A percentile compares a stretch with the other conserved stretches of the same genome.
phyloP scores from a whole-genome alignment of 352 stramenopile genomes.

The Globisporangium radiosum region DNA sequence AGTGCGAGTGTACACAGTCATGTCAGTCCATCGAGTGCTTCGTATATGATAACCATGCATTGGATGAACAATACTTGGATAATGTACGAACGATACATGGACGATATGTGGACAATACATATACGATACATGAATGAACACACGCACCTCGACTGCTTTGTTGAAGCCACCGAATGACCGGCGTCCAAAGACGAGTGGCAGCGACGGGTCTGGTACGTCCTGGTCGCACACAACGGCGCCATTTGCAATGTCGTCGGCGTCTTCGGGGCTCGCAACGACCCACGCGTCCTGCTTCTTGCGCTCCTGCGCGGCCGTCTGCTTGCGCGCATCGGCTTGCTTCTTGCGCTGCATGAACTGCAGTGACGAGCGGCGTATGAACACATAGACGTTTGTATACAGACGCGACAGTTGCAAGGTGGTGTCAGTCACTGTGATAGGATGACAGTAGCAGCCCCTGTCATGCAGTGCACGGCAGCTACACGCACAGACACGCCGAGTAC shows the following conservation, averaged over 20 bases:
- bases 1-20: not conserved
- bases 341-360: conserved; percentile 84
- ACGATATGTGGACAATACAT: not conserved
- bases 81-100: too few relatives aligned
- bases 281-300: conserved; percentile 61
- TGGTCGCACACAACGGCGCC: conserved; percentile 38
- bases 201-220: conserved; percentile 67
- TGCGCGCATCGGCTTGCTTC: conserved; percentile 50
- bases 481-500: not conserved
- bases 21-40: not conserved
- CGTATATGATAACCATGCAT: too few relatives aligned
- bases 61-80: too few relatives aligned
- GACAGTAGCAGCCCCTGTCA: too few relatives aligned
- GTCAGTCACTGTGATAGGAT: not conserved
- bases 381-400: too few relatives aligned
- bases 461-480: too few relatives aligned
- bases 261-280: conserved; percentile 23
- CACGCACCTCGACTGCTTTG: conserved; percentile 53
- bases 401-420: not conserved
- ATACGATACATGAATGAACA: not conserved
- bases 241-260: conserved; percentile 19
- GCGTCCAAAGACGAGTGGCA: conserved; percentile 67
- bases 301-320: conserved; percentile 39
- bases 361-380: not conserved
- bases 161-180: conserved; percentile 81